Evolutionary conservation across 768 basidiomycete species (phyloP), one percentile per base, ranked within the genome.

Genomic region (Cytidiella melzeri): DNA sequence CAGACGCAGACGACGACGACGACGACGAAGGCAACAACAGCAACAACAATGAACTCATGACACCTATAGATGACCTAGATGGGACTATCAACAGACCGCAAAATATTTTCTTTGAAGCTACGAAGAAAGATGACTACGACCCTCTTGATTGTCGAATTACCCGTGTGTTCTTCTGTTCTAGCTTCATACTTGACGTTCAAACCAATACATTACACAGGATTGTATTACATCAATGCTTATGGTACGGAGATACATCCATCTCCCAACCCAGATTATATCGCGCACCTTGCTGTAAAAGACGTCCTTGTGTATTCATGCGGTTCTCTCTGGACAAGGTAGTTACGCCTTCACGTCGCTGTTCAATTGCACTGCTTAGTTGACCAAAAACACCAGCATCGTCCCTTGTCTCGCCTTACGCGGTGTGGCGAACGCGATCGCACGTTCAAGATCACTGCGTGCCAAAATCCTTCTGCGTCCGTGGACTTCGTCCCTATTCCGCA

Each of bases 311-410:
- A 95, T 63, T 93, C 91, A 3, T 93, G 92, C 61, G 93, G 93
- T 4, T 95, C 92, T 1, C 70, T 97, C 6, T 97, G 91, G 91
- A 97, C 93, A 12, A 92, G 88, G 90, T 84, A 46, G n/a, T n/a
- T 37, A 42, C 12, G 27, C 28, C 13, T 5, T 43, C 15, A 12
- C 2, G 18, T 38, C 20, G n/a, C 10, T 34, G 41, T 50, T 6
- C 23, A 21, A 43, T 19, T 52, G 21, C 48, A 15, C 27, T 56
- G 19, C 47, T 2, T 36, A 15, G 23, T 15, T 11, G 4, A 30
- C 4, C 27, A 6, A 4, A 5, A n/a, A 36, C 19, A n/a, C 3
- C 46, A 90, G 88, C 57, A 88, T 96, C 52, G 83, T 93, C n/a
- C 93, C 93, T 0, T 95, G 93, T 64, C 73, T 97, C 21, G 87